Evolutionary conservation across 306 rosid genomes (phyloP).

Genomic region (Cicer yamashitae): DNA sequence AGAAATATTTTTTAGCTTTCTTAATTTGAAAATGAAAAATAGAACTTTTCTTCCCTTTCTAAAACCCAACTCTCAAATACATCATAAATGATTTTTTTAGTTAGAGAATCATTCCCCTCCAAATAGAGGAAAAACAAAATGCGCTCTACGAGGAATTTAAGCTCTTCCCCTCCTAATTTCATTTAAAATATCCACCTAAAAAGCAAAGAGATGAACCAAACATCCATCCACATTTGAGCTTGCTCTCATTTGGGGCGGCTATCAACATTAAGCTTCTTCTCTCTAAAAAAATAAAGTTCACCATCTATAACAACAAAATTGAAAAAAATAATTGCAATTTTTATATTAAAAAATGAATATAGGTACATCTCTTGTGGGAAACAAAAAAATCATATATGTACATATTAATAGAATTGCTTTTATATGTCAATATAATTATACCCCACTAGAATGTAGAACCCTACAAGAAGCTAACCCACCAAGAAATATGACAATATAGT

Average conservation of each 20-base stretch:
- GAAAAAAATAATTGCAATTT: conserved; percentile 39
- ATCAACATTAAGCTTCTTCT: too few relatives aligned
- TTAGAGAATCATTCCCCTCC: too few relatives aligned
- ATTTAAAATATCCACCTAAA: background rate
- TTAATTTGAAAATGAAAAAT: background rate
- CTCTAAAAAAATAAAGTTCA: background rate
- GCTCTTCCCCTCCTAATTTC: too few relatives aligned
- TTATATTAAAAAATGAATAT: conserved; percentile 44
- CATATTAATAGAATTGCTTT: conserved; percentile 45
- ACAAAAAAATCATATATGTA: conserved; percentile 30
- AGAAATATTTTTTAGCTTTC: too few relatives aligned
- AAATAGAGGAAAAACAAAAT: too few relatives aligned
- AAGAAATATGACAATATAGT: conserved; percentile 39
- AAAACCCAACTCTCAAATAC: too few relatives aligned
- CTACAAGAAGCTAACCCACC: conserved; percentile 33
- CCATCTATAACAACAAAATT: conserved; percentile 11
- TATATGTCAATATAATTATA: conserved; percentile 41
- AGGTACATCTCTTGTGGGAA: conserved; percentile 40
- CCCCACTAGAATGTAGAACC: conserved; percentile 33
- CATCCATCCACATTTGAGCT: background rate
- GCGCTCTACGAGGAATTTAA: too few relatives aligned
- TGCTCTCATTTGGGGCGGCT: background rate
- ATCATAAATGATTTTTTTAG: too few relatives aligned
- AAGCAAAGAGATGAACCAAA: conserved; percentile 9
- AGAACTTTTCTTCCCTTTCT: background rate